Conservation (phyloP, 331 rosid genomes). For the Acacia pycnantha region DNA sequence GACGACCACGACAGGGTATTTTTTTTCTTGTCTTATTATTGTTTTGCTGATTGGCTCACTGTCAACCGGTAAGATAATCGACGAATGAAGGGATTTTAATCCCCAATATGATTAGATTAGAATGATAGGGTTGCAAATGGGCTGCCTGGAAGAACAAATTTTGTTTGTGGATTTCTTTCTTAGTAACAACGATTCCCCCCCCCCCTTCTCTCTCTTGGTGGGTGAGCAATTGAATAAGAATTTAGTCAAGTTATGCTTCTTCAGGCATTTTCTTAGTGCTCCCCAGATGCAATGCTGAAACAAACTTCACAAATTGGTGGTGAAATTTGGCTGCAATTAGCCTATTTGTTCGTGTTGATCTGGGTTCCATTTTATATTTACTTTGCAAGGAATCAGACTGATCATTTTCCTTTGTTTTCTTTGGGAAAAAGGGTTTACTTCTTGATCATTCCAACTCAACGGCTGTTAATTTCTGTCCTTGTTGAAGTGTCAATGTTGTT, state of each 20-base stretch:
- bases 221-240: background rate
- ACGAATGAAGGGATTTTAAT: background rate
- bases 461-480: background rate
- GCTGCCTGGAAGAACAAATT: background rate
- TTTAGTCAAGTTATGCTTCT: background rate
- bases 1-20: conserved; percentile 54
- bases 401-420: background rate
- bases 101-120: background rate
- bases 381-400: background rate
- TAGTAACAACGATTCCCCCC: background rate
- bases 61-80: background rate
- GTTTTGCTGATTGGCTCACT: background rate
- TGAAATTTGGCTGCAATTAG: background rate
- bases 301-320: background rate
- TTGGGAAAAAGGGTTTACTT: background rate
- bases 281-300: background rate
- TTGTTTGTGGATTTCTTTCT: background rate
- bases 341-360: background rate
- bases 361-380: background rate
- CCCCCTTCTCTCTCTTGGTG: background rate
- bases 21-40: background rate
- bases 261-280: background rate
- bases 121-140: background rate
- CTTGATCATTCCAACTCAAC: background rate
- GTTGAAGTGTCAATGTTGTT: background rate